Base-by-base conservation (phyloP, 164 flowering plant species). In the Warburgia ugandensis region DNA sequence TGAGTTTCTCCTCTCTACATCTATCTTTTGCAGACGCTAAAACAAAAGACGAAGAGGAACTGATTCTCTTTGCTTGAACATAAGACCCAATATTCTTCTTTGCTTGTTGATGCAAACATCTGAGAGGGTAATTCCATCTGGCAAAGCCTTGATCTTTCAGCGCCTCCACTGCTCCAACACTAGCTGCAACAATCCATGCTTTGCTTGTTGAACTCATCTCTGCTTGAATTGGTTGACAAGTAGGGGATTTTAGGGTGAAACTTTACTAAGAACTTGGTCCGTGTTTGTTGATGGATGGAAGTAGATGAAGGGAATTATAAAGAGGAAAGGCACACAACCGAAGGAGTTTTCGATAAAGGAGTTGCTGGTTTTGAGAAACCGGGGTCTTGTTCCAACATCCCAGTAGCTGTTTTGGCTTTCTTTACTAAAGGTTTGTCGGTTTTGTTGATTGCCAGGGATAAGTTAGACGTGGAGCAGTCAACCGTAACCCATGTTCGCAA, bases 121-220 rank as follows among this genome's bases (percentile, higher is more conserved):
- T 17, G 9, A 61, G 14, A 43, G 50, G n/a, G 6, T 45, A 36
- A 41, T 55, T 68, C 67, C 68, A 59, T 26, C 55, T 50, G 17
- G 48, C 29, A 10, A 48, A 29, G 3, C 67, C 60, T 20, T 62
- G 63, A 52, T 58, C 66, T 23, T 54, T 62, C 37, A 66, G 43
- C 2, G 26, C 58, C 38, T 60, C 61, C 12, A 60, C 69, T 2
- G 19, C 58, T 46, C 55, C 70, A 13, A 61, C 29, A 17, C 55
- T 64, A 2, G 43, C 37, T 1, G 68, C 68, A 7, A 23, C 60
- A 4, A 64, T 32, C 65, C 65, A 61, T 25, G 50, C 55, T 55
- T 38, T 61, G n/a, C 55, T 50, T 1, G 49, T 43, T 9, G 55
- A 54, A 55, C 65, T 42, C 59, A 55, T 48, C 31, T 26, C 35